Conservation (phyloP, 169 alveolate genomes). For the Plasmodium yoelii region DNA sequence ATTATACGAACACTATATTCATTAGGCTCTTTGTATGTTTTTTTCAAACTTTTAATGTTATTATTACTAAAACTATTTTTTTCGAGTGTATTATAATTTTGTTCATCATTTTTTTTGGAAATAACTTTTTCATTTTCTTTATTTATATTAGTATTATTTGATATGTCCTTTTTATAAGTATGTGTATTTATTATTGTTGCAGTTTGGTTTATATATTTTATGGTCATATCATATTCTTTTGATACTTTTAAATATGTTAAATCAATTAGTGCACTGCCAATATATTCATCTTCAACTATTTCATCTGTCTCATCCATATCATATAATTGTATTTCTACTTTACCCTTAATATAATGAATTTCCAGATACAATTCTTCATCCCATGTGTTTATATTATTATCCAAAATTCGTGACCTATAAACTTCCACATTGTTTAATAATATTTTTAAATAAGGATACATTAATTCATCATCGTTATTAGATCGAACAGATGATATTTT, state of each 20-base stretch:
- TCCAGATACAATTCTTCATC: conserved; percentile 63
- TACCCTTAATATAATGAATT: conserved; percentile 73
- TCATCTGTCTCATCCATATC: conserved; percentile 77
- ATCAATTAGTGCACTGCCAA: conserved; percentile 73
- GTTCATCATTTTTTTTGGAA: background rate
- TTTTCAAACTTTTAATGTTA: background rate
- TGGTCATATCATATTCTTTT: conserved; percentile 52
- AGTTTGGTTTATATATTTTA: conserved; percentile 37
- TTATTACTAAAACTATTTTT: background rate
- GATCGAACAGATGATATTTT: conserved; percentile 60
- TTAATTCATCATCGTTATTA: conserved; percentile 53
- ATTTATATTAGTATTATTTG: background rate
- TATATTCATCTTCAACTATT: conserved; percentile 71
- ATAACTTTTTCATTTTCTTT: background rate
- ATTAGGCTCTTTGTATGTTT: background rate
- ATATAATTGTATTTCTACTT: conserved; percentile 61
- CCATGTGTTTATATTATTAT: conserved; percentile 56
- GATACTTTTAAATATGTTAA: conserved; percentile 29
- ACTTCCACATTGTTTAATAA: conserved; percentile 53
- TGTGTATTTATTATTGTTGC: conserved; percentile 40
- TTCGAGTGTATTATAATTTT: background rate
- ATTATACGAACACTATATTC: conserved; percentile 62
- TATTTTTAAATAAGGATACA: conserved; percentile 74
- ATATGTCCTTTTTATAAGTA: background rate
- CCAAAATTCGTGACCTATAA: conserved; percentile 46